phyloP scores from a whole-genome alignment of 495 filamentous ascomycete species.

The Aspergillus nidulans region DNA sequence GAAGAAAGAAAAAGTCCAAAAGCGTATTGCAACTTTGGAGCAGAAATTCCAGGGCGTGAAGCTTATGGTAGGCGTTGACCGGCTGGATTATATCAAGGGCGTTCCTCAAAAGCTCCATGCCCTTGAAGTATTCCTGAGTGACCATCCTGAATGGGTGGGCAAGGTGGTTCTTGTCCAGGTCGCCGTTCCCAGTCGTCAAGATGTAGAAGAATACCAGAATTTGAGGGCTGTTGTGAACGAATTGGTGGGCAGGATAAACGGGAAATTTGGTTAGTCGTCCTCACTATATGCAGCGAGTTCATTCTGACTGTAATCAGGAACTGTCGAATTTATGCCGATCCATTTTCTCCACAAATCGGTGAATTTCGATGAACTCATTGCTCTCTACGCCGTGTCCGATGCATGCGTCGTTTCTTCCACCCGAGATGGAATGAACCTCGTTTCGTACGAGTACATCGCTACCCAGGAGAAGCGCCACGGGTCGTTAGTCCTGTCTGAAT shows the following conservation, averaged over 20 bases:
- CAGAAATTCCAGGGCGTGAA: slow-evolving; percentile 95
- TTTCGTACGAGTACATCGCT: slow-evolving; percentile 96
- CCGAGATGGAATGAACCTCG: slow-evolving; percentile 98
- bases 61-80: slow-evolving; percentile 93
- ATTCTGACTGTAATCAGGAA: slow-evolving; percentile 48
- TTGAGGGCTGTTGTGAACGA: slow-evolving; percentile 91
- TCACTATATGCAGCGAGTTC: neutral
- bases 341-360: slow-evolving; percentile 97
- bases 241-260: slow-evolving; percentile 90
- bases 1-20: slow-evolving; percentile 77
- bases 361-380: slow-evolving; percentile 86
- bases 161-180: slow-evolving; percentile 98
- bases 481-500: slow-evolving; percentile 89
- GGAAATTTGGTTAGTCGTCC: slow-evolving; percentile 65
- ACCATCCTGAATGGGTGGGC: slow-evolving; percentile 96
- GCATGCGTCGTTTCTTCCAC: slow-evolving; percentile 93
- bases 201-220: slow-evolving; percentile 98
- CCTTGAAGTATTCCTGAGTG: slow-evolving; percentile 90
- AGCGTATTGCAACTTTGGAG: slow-evolving; percentile 78
- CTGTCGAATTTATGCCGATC: slow-evolving; percentile 95
- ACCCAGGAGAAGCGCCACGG: slow-evolving; percentile 85
- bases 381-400: slow-evolving; percentile 89
- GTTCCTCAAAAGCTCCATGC: slow-evolving; percentile 96
- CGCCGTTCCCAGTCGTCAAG: slow-evolving; percentile 85
- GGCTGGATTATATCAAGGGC: slow-evolving; percentile 96